Percentiles rank a stretch among this genome's conserved stretches.
Evolutionary conservation across 371 early-diverging fungal species (phyloP).

Genomic region (Circinella umbellata): DNA sequence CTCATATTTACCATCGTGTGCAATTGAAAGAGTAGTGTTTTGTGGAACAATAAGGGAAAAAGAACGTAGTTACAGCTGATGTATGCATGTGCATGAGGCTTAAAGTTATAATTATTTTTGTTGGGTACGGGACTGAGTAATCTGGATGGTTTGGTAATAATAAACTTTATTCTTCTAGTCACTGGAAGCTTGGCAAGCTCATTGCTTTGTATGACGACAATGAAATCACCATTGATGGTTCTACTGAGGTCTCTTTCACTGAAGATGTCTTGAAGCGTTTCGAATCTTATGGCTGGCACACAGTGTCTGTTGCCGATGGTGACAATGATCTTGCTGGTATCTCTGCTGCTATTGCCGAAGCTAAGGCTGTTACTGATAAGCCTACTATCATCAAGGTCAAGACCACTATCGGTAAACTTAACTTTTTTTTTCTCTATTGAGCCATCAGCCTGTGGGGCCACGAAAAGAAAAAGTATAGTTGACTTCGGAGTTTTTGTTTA

Average conservation of each 20-base stretch:
- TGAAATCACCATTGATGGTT: conserved; percentile 96
- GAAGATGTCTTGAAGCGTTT: conserved; percentile 94
- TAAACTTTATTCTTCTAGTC: conserved; percentile 47
- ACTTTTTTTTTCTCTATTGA: not conserved
- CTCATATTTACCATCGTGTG: too few relatives aligned
- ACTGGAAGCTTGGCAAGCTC: conserved; percentile 92
- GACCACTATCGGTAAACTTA: conserved; percentile 75
- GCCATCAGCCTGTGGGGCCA: conserved; percentile 17
- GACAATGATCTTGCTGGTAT: conserved; percentile 81
- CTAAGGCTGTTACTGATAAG: conserved; percentile 85
- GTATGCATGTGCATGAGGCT: too few relatives aligned
- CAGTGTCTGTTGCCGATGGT: conserved; percentile 80
- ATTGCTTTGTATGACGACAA: conserved; percentile 99
- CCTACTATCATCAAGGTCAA: conserved; percentile 89
- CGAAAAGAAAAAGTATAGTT: not conserved
- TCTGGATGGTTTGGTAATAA: too few relatives aligned
- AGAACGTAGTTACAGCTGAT: not conserved
- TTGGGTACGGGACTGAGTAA: too few relatives aligned
- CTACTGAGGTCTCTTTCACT: conserved; percentile 90
- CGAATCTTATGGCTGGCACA: conserved; percentile 96
- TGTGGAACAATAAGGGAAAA: not conserved
- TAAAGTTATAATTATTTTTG: too few relatives aligned
- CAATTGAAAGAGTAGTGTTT: not conserved
- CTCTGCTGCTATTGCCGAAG: conserved; percentile 74
- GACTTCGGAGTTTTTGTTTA: conserved; percentile 6